Evolutionary conservation across 768 basidiomycete genomes (phyloP).

Genomic region (Russula vinacea): DNA sequence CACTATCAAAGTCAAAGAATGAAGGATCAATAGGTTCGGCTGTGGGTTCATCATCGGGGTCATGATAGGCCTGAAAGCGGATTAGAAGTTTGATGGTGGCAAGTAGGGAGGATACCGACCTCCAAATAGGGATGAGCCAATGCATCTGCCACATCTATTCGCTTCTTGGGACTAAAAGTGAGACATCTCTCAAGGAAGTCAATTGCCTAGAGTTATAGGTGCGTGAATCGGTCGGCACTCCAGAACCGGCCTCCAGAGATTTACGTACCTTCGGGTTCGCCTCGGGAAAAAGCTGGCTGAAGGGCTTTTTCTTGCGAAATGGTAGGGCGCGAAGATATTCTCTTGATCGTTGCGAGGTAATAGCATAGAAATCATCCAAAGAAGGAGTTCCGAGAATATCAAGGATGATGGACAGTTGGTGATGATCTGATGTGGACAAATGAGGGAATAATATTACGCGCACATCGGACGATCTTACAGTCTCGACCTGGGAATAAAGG

Average conservation of each 20-base stretch:
- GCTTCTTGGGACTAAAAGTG: conserved; percentile 80
- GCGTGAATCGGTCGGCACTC: conserved; percentile 3
- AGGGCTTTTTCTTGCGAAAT: conserved; percentile 76
- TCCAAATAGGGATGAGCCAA: conserved; percentile 86
- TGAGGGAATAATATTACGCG: conserved; percentile 7
- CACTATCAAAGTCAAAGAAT: conserved; percentile 83
- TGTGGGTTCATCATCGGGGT: conserved; percentile 83
- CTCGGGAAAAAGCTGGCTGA: conserved; percentile 66
- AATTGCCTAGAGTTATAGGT: conserved; percentile 48
- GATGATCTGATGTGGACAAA: conserved; percentile 63
- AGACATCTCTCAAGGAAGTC: conserved; percentile 78
- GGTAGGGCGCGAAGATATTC: conserved; percentile 89
- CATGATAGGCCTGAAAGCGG: conserved; percentile 69
- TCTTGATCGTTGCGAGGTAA: conserved; percentile 72
- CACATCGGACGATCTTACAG: conserved; percentile 48
- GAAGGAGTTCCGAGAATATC: conserved; percentile 90
- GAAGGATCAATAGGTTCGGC: conserved; percentile 71
- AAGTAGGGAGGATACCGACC: conserved; percentile 41
- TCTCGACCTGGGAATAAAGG: conserved; percentile 95
- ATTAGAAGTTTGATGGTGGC: conserved; percentile 4
- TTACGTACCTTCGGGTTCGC: conserved; percentile 61
- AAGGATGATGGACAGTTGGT: conserved; percentile 89
- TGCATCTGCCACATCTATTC: conserved; percentile 85
- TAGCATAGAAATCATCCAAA: conserved; percentile 93
- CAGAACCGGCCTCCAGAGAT: neutral